Conservation (phyloP, 2,329 filamentous ascomycete genomes). For the Cladosporium austrohemisphaericum region DNA sequence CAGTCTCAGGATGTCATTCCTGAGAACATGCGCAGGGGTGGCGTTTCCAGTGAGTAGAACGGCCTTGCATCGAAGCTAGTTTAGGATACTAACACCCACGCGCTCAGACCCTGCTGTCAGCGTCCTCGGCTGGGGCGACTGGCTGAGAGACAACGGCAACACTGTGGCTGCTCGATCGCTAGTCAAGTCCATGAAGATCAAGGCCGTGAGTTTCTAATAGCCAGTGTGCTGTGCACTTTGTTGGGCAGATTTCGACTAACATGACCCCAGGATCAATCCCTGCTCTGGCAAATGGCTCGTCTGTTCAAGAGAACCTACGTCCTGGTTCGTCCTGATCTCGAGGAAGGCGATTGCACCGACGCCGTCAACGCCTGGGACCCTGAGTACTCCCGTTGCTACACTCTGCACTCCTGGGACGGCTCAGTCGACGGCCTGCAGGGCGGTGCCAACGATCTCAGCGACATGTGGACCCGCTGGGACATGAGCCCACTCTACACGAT, state of each 20-base stretch:
- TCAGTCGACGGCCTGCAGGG: background rate
- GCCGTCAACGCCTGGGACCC: conserved; percentile 2
- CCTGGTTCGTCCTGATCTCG: conserved; percentile 2
- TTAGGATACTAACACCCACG: background rate
- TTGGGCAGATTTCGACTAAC: background rate
- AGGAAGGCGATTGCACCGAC: background rate
- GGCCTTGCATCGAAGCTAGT: background rate
- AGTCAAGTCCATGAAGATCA: background rate
- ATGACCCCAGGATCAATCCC: background rate
- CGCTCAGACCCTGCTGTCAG: background rate
- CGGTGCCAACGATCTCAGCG: conserved; percentile 6
- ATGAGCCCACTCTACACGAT: conserved; percentile 7
- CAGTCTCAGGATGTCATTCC: conserved; percentile 1
- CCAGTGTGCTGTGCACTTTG: background rate
- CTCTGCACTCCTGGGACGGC: conserved; percentile 7
- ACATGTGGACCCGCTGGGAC: conserved; percentile 5
- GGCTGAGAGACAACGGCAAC: background rate
- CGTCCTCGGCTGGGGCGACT: background rate
- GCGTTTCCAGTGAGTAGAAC: background rate
- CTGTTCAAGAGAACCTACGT: conserved; percentile 4
- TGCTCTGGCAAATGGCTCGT: conserved; percentile 13
- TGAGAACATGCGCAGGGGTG: background rate
- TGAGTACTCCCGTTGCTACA: background rate
- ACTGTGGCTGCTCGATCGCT: background rate
- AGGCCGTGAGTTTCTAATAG: background rate